Conservation (phyloP, 1,139 yeast genomes). For the Hanseniaspora sp. region DNA sequence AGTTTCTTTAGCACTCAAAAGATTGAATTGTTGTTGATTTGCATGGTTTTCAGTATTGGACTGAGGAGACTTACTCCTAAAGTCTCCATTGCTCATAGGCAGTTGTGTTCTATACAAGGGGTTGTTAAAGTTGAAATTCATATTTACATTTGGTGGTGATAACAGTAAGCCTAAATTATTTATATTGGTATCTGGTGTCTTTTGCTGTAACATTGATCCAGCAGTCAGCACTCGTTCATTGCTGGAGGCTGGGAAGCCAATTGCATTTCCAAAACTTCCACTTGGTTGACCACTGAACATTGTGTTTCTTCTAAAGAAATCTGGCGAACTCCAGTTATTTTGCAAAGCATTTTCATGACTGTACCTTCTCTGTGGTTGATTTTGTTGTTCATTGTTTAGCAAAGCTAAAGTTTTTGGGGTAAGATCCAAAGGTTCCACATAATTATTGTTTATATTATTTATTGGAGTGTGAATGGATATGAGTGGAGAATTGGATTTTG, state of each 20-base stretch:
- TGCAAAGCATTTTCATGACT: background rate
- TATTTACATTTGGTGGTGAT: slow-evolving; percentile 13
- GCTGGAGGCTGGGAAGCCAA: background rate
- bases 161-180: background rate
- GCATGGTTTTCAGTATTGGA: background rate
- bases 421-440: background rate
- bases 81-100: background rate
- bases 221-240: background rate
- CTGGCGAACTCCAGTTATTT: background rate
- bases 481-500: background rate
- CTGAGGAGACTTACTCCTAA: background rate
- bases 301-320: background rate
- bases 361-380: background rate
- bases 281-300: background rate
- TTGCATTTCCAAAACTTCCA: background rate
- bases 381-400: background rate
- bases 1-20: slow-evolving; percentile 9
- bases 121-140: background rate
- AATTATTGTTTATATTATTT: no score
- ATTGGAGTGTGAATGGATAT: background rate
- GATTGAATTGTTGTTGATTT: background rate
- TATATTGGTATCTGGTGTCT: background rate
- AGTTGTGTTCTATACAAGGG: background rate
- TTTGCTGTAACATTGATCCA: background rate
- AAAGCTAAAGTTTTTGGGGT: background rate